Conservation (phyloP, 352 stramenopile species). For the Aphanomyces astaci region DNA sequence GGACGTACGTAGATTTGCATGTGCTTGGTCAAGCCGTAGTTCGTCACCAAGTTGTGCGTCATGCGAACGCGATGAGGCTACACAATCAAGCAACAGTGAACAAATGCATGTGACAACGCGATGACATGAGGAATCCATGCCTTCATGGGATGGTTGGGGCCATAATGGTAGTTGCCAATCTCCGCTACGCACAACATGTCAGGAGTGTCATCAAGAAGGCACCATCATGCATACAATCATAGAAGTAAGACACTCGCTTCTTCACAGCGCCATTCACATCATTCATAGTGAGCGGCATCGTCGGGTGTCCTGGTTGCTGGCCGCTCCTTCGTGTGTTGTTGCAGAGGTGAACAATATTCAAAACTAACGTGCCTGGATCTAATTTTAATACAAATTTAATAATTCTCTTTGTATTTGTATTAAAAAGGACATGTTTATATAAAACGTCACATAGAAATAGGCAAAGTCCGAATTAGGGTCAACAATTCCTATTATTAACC, state of each 20-base stretch:
- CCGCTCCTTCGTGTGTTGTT: background rate
- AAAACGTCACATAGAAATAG: no score
- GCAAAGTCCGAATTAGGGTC: no score
- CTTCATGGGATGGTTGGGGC: slow-evolving; percentile 89
- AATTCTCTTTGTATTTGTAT: slow-evolving; percentile 7
- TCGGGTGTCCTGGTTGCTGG: background rate
- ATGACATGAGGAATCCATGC: slow-evolving; percentile 28
- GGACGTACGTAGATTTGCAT: slow-evolving; percentile 96
- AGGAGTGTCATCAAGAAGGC: background rate
- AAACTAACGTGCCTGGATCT: background rate
- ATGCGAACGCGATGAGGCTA: slow-evolving; percentile 97
- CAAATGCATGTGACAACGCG: background rate
- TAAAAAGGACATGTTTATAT: background rate
- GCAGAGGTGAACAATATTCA: background rate
- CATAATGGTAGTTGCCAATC: slow-evolving; percentile 99
- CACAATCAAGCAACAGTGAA: background rate
- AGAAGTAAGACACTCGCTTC: slow-evolving; percentile 84
- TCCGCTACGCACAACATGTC: slow-evolving; percentile 63
- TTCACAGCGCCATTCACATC: slow-evolving; percentile 31
- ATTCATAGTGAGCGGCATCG: slow-evolving; percentile 12
- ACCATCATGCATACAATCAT: slow-evolving; percentile 51
- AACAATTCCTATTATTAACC: background rate
- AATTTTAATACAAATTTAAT: background rate
- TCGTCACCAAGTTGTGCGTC: slow-evolving; percentile 99
- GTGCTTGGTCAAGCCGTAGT: slow-evolving; percentile 98